Percentiles rank a stretch among this genome's conserved stretches.
These are phyloP conservation scores for Cyclotella cryptica DNA, from an alignment of 108 stramenopile genomes.

Conservation along the genomic window DNA sequence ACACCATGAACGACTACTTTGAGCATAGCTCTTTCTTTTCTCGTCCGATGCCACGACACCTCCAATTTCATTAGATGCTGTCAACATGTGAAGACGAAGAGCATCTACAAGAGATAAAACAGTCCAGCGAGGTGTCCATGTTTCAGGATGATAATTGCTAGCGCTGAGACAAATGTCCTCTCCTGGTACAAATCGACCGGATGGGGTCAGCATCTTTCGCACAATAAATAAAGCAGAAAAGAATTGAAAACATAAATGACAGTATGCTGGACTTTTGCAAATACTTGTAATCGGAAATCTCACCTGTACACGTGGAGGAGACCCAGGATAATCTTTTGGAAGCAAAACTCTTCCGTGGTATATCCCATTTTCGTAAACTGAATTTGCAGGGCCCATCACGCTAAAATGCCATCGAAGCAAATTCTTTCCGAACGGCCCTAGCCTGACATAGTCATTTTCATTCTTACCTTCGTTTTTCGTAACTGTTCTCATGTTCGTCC, in stretches of 20 bases:
- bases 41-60: conserved; percentile 59
- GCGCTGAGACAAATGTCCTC: no score
- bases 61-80: conserved; percentile 83
- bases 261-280: no score
- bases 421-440: conserved; percentile 81
- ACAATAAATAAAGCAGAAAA: no score
- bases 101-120: no score
- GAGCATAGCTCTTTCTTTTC: conserved; percentile 57
- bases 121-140: no score
- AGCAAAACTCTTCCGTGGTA: conserved; percentile 89
- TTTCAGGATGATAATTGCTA: no score
- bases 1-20: conserved; percentile 62
- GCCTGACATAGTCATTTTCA: no score
- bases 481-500: conserved; percentile 57
- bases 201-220: no score
- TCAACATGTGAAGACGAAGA: conserved; percentile 91
- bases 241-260: no score
- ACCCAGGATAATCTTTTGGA: conserved; percentile 85
- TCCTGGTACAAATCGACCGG: no score
- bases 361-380: conserved; percentile 75
- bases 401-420: conserved; percentile 92
- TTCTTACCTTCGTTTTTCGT: conserved; percentile 17
- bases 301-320: conserved; percentile 83
- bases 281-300: no score
- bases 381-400: conserved; percentile 69